Evolutionary conservation across 306 rosid species (phyloP).

Genomic region (Lablab purpureus): DNA sequence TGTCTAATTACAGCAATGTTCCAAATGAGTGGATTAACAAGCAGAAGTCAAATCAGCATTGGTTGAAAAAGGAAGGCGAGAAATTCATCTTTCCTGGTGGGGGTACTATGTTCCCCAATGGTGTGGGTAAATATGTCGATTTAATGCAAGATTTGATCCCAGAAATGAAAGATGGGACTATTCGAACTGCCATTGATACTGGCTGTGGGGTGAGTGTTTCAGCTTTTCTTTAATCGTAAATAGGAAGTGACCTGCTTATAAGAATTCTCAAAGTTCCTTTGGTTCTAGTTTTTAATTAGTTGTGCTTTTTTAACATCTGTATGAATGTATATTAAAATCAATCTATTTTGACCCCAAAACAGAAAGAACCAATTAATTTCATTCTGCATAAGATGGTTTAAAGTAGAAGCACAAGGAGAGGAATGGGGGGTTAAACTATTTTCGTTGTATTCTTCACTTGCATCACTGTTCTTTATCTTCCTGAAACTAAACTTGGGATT

Average conservation of each 20-base stretch:
- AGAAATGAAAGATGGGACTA: conserved; percentile 89
- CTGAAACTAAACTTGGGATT: not conserved
- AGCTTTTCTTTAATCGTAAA: not conserved
- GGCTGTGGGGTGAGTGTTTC: conserved; percentile 93
- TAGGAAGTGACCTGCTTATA: conserved; percentile 1
- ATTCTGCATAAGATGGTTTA: not conserved
- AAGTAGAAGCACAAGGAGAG: not conserved
- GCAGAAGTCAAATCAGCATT: conserved; percentile 93
- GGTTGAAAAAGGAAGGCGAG: conserved; percentile 96
- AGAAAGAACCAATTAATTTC: not conserved
- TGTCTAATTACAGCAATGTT: conserved; percentile 75
- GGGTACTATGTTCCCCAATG: conserved; percentile 97
- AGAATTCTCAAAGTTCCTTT: not conserved
- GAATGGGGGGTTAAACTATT: not conserved
- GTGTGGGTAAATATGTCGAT: conserved; percentile 90
- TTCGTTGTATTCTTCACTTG: not conserved
- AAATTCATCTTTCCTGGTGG: conserved; percentile 97
- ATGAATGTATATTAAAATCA: not conserved
- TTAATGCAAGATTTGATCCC: conserved; percentile 90
- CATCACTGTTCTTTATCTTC: not conserved
- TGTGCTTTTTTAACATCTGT: not conserved
- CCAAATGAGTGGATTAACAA: conserved; percentile 96
- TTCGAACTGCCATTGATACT: conserved; percentile 95
- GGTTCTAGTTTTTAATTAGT: not conserved
- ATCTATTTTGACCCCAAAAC: not conserved